Percentiles rank a stretch among this genome's conserved stretches.
Conservation (phyloP, 2,329 filamentous ascomycete genomes). For the Epichloe gansuensis region DNA sequence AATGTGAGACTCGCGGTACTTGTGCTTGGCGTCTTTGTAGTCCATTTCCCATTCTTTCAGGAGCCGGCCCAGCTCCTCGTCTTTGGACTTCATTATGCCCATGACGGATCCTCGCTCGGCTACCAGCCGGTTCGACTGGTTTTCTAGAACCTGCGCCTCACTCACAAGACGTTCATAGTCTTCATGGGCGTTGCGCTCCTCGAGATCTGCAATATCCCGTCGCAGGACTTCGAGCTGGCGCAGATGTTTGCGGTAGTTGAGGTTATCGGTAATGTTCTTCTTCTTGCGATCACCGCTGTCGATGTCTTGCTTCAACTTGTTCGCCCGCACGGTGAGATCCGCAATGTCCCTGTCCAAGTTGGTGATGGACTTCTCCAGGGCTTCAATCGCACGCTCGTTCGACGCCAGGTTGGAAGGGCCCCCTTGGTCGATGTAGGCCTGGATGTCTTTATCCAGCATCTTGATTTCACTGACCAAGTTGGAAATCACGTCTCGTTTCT, state of each 20-base stretch:
- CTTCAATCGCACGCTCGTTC: constrained; percentile 56
- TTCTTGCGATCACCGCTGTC: constrained; percentile 71
- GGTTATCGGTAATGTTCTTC: constrained; percentile 77
- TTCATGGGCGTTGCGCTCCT: constrained; percentile 66
- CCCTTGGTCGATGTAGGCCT: constrained; percentile 62
- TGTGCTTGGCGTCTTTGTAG: constrained; percentile 67
- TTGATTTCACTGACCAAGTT: constrained; percentile 67
- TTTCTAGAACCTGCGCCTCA: constrained; percentile 57
- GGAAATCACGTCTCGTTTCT: constrained; percentile 57
- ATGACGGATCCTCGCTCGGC: constrained; percentile 63
- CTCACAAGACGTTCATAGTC: constrained; percentile 63
- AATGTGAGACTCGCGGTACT: constrained; percentile 81
- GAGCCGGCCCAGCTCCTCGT: constrained; percentile 63
- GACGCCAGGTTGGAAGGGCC: constrained; percentile 58
- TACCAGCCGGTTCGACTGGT: constrained; percentile 52
- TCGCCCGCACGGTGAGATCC: constrained; percentile 55
- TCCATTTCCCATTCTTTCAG: constrained; percentile 71
- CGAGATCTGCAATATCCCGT: constrained; percentile 59
- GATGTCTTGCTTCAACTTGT: constrained; percentile 64
- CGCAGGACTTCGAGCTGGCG: constrained; percentile 54
- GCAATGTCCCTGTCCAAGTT: constrained; percentile 54
- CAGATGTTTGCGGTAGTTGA: constrained; percentile 68
- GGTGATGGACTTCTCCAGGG: constrained; percentile 52
- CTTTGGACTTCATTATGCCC: constrained; percentile 72
- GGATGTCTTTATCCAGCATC: constrained; percentile 64